phyloP scores from a whole-genome alignment of 495 filamentous ascomycete species.

The Podospora tetraspora region DNA sequence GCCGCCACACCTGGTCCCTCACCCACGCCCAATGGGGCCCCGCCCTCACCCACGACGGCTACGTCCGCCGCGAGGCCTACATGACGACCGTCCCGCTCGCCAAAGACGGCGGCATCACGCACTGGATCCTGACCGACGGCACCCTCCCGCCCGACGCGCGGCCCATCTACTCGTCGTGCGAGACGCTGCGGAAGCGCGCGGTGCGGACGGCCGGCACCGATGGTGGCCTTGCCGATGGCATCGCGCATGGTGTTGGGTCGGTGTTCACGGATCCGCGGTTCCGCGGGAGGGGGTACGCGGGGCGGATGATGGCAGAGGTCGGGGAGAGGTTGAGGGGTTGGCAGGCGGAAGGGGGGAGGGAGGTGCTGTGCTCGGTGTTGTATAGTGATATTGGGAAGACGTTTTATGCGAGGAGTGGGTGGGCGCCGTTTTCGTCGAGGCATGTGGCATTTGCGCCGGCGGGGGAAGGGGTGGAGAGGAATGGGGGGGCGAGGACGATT shows the following conservation, averaged over 20 bases:
- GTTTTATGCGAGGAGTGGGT: slow-evolving; percentile 83
- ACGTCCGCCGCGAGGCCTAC: slow-evolving; percentile 71
- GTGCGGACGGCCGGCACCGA: slow-evolving; percentile 30
- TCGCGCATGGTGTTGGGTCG: slow-evolving; percentile 77
- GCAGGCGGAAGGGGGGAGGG: slow-evolving; percentile 31
- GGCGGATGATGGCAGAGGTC: slow-evolving; percentile 53
- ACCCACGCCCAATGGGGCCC: slow-evolving; percentile 72
- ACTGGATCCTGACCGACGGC: slow-evolving; percentile 77
- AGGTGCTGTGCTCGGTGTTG: slow-evolving; percentile 60
- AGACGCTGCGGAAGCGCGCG: slow-evolving; percentile 73
- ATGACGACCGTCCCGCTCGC: slow-evolving; percentile 63
- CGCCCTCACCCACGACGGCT: slow-evolving; percentile 58
- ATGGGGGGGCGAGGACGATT: slow-evolving; percentile 32
- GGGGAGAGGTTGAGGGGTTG: slow-evolving; percentile 31
- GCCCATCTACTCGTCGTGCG: slow-evolving; percentile 72
- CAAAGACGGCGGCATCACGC: slow-evolving; percentile 67
- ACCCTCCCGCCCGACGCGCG: slow-evolving; percentile 42
- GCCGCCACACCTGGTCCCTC: slow-evolving; percentile 54
- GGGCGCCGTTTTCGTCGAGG: slow-evolving; percentile 64
- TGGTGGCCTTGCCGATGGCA: slow-evolving; percentile 50
- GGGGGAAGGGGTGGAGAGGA: slow-evolving; percentile 26
- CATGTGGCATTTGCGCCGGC: slow-evolving; percentile 60
- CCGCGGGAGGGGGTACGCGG: slow-evolving; percentile 73
- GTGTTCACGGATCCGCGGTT: slow-evolving; percentile 75
- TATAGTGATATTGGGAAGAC: slow-evolving; percentile 93